Evolutionary conservation across 1,284 basidiomycete genomes (phyloP).

Genomic region (Spongiforma sp.): DNA sequence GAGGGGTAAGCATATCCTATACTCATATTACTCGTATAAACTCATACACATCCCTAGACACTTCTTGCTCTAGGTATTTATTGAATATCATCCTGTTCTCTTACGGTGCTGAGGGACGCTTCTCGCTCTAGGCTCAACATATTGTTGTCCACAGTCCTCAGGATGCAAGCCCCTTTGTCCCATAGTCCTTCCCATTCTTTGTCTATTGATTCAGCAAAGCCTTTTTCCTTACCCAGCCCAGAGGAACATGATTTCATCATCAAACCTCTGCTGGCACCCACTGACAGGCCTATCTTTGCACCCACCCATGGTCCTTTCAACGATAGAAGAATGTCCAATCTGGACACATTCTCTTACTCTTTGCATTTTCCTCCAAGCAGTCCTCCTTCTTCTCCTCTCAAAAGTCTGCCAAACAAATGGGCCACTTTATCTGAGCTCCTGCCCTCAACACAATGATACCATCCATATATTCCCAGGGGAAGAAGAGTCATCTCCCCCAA

Average conservation of each 20-base stretch:
- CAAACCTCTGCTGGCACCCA: neutral
- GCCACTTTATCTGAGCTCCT: neutral
- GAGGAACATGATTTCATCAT: neutral
- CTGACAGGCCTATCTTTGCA: neutral
- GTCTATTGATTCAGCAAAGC: neutral
- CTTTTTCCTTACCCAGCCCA: neutral
- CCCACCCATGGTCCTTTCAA: neutral
- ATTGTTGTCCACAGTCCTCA: neutral
- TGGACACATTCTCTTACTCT: neutral
- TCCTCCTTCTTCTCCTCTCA: neutral
- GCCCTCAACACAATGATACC: neutral
- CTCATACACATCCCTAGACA: too few relatives aligned
- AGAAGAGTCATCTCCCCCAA: neutral
- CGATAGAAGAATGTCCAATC: neutral
- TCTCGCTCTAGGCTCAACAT: too few relatives aligned
- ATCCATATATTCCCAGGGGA: neutral
- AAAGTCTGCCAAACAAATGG: neutral
- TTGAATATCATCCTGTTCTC: too few relatives aligned
- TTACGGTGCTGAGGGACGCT: too few relatives aligned
- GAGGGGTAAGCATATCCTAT: too few relatives aligned
- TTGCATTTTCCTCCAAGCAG: neutral
- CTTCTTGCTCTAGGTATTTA: too few relatives aligned
- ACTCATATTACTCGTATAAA: too few relatives aligned
- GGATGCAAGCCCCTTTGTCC: too few relatives aligned
- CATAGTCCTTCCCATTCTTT: neutral